phyloP scores from a whole-genome alignment of 495 filamentous ascomycete species.

The Halenospora varia region DNA sequence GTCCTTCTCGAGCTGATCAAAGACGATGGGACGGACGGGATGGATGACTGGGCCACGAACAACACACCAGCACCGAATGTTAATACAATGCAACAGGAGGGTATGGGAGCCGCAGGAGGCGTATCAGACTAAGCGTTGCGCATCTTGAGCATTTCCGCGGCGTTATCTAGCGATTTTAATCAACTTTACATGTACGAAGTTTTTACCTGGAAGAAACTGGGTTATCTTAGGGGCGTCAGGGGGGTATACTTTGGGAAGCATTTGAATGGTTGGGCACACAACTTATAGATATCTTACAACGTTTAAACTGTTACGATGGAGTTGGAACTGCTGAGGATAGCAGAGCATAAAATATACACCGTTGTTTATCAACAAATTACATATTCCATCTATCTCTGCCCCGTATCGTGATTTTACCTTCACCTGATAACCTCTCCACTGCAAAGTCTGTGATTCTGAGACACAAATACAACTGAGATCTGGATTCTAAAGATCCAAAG shows the following conservation, averaged over 20 bases:
- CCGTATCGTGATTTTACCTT: no score
- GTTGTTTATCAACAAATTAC: neutral
- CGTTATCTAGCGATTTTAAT: slow-evolving; percentile 12
- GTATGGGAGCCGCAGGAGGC: slow-evolving; percentile 12
- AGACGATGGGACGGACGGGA: slow-evolving; percentile 44
- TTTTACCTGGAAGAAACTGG: neutral
- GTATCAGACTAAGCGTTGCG: slow-evolving; percentile 16
- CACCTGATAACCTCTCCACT: no score
- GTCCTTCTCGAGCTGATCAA: slow-evolving; percentile 49
- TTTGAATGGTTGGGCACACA: neutral
- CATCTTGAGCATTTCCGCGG: slow-evolving; percentile 10
- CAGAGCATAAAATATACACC: neutral
- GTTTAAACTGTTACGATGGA: neutral
- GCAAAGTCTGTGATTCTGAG: no score
- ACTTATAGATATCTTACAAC: neutral
- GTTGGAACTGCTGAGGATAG: neutral
- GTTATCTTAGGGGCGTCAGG: neutral
- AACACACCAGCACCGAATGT: slow-evolving; percentile 8
- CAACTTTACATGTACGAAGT: neutral
- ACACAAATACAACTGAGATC: no score
- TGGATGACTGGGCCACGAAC: slow-evolving; percentile 43
- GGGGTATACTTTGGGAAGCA: neutral
- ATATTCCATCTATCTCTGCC: neutral
- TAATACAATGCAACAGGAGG: slow-evolving; percentile 15
- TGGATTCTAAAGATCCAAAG: no score